Conservation (phyloP, 257 asterid species). For the Solanum okadae region DNA sequence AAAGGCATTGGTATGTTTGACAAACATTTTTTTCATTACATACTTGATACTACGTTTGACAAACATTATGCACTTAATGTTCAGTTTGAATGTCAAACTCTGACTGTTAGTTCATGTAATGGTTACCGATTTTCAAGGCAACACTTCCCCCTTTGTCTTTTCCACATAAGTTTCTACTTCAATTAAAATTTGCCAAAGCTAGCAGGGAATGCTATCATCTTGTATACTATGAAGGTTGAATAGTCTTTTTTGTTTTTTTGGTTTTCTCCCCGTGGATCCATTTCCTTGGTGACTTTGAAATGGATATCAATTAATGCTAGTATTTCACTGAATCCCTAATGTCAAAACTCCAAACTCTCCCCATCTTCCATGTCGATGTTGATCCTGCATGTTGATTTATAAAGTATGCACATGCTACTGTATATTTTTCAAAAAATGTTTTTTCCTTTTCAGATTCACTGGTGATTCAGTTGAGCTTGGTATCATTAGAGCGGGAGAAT, state of each 20-base stretch:
- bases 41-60: not conserved
- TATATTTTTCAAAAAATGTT: not conserved
- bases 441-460: constrained; percentile 43
- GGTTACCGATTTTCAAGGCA: not conserved
- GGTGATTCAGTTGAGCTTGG: constrained; percentile 87
- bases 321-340: not conserved
- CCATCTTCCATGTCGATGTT: not conserved
- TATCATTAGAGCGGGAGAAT: constrained; percentile 65
- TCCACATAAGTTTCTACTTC: not conserved
- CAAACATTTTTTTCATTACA: not conserved
- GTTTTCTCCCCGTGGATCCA: not conserved
- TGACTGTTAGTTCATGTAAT: not conserved
- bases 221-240: not conserved
- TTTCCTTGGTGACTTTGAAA: not conserved
- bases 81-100: not conserved
- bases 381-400: not conserved
- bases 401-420: not conserved
- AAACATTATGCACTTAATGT: not conserved
- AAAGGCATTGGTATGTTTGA: constrained; percentile 7
- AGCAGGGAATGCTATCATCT: not conserved
- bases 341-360: not conserved
- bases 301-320: not conserved
- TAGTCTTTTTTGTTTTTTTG: not conserved
- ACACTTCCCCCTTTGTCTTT: not conserved
- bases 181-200: not conserved